These are phyloP conservation scores for Aspergillus viridinutans DNA, from an alignment of 2,329 filamentous ascomycete genomes.

Conservation along the genomic window DNA sequence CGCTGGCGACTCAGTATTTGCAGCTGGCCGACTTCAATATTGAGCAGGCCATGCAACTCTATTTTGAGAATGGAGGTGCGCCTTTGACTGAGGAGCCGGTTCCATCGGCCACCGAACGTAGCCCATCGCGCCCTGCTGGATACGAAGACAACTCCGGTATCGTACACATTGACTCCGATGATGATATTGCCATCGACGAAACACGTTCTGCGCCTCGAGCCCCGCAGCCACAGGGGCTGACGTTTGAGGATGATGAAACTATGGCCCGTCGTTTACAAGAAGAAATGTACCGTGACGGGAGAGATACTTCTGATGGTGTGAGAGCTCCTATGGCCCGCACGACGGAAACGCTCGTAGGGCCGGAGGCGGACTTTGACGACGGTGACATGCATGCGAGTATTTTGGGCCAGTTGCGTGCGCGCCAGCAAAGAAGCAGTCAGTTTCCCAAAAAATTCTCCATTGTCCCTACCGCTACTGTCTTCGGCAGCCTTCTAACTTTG, in stretches of 20 bases:
- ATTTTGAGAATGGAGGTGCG: conserved; percentile 77
- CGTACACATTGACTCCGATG: conserved; percentile 74
- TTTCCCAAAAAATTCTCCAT: conserved; percentile 1
- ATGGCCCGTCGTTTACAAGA: conserved; percentile 91
- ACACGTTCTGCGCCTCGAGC: conserved; percentile 22
- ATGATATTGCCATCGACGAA: conserved; percentile 53
- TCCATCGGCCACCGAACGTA: conserved; percentile 24
- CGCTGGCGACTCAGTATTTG: conserved; percentile 77
- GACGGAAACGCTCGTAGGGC: conserved; percentile 85
- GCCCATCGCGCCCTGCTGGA: conserved; percentile 29
- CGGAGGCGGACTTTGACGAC: conserved; percentile 53
- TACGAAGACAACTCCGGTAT: conserved; percentile 56
- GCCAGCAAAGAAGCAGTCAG: conserved; percentile 36
- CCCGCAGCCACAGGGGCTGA: conserved; percentile 44
- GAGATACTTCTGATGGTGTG: conserved; percentile 58
- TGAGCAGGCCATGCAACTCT: conserved; percentile 82
- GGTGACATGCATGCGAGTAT: conserved; percentile 59
- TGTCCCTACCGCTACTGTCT: background rate
- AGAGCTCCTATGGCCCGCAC: conserved; percentile 87
- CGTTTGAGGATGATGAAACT: conserved; percentile 81
- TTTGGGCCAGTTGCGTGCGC: conserved; percentile 59
- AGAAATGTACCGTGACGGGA: conserved; percentile 68
- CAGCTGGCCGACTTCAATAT: conserved; percentile 79
- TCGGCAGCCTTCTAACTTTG: conserved; percentile 4
- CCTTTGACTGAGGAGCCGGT: conserved; percentile 50